phyloP scores from a whole-genome alignment of 208 protist genomes.

The Naegleria gruberi region DNA sequence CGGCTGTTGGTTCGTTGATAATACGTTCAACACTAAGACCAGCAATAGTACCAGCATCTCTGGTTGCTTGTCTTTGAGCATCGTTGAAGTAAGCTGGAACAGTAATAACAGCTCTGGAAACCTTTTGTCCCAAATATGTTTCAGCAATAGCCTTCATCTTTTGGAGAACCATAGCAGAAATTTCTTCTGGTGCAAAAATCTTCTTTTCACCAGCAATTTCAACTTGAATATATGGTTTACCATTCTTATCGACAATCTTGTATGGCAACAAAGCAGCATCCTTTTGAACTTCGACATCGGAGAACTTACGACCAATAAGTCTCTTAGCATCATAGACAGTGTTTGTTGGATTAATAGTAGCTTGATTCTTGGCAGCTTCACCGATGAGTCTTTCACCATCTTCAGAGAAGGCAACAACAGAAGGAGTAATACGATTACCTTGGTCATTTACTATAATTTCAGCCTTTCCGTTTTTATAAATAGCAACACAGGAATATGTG shows the following conservation, averaged over 20 bases:
- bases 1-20: slow-evolving; percentile 90
- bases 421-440: slow-evolving; percentile 98
- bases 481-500: slow-evolving; percentile 91
- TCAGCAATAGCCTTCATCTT: slow-evolving; percentile 95
- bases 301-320: slow-evolving; percentile 66
- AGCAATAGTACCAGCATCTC: slow-evolving; percentile 80
- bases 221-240: slow-evolving; percentile 64
- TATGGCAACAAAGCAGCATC: slow-evolving; percentile 91
- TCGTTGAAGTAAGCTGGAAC: slow-evolving; percentile 91
- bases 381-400: slow-evolving; percentile 80
- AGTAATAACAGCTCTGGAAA: slow-evolving; percentile 72
- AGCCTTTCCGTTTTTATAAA: slow-evolving; percentile 82
- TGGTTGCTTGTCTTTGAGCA: slow-evolving; percentile 80
- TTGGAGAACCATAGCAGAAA: slow-evolving; percentile 85
- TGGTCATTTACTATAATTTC: slow-evolving; percentile 99
- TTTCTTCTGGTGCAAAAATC: slow-evolving; percentile 85
- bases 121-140: slow-evolving; percentile 51
- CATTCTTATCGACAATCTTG: slow-evolving; percentile 67
- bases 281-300: slow-evolving; percentile 75
- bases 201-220: slow-evolving; percentile 42
- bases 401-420: slow-evolving; percentile 95
- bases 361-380: slow-evolving; percentile 90
- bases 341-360: slow-evolving; percentile 70
- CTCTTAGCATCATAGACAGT: slow-evolving; percentile 86
- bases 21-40: slow-evolving; percentile 85